Evolutionary conservation across 352 stramenopile genomes (phyloP).

Genomic region (Phytophthora idaei): DNA sequence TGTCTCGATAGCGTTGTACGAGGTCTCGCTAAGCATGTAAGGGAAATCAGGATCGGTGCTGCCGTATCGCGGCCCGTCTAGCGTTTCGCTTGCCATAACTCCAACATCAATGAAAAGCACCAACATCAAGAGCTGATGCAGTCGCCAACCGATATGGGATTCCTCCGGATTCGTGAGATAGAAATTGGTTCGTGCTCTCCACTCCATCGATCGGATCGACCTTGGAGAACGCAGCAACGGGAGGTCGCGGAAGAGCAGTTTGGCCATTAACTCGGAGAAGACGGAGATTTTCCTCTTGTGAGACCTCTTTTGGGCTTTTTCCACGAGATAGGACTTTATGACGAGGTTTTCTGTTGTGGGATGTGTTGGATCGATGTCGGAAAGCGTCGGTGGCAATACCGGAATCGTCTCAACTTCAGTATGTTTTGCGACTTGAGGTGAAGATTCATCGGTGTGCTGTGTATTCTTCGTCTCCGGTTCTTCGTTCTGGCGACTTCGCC

Average conservation of each 20-base stretch:
- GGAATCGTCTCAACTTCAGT: neutral
- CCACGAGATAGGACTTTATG: neutral
- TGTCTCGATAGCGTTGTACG: conserved; percentile 35
- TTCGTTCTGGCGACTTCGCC: conserved; percentile 5
- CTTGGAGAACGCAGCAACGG: conserved; percentile 25
- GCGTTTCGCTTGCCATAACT: conserved; percentile 48
- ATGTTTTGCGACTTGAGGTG: neutral
- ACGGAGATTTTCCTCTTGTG: neutral
- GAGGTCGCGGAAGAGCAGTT: conserved; percentile 17
- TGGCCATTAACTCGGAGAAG: neutral
- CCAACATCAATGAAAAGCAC: conserved; percentile 46
- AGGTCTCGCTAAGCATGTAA: conserved; percentile 40
- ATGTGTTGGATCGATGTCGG: neutral
- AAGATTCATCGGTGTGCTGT: neutral
- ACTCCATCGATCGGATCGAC: conserved; percentile 39
- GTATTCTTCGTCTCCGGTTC: neutral
- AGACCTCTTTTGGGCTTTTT: conserved; percentile 5
- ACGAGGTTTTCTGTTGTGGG: neutral
- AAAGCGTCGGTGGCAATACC: neutral
- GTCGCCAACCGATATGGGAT: conserved; percentile 41
- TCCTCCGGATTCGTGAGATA: conserved; percentile 51
- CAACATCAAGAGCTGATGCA: conserved; percentile 45
- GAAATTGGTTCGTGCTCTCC: conserved; percentile 37
- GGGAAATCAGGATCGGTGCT: conserved; percentile 48
- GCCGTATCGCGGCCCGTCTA: conserved; percentile 59